A percentile compares a stretch with the other conserved stretches of the same genome.
Conservation (phyloP, 1,284 basidiomycete species). For the Apiotrichum gracile region DNA sequence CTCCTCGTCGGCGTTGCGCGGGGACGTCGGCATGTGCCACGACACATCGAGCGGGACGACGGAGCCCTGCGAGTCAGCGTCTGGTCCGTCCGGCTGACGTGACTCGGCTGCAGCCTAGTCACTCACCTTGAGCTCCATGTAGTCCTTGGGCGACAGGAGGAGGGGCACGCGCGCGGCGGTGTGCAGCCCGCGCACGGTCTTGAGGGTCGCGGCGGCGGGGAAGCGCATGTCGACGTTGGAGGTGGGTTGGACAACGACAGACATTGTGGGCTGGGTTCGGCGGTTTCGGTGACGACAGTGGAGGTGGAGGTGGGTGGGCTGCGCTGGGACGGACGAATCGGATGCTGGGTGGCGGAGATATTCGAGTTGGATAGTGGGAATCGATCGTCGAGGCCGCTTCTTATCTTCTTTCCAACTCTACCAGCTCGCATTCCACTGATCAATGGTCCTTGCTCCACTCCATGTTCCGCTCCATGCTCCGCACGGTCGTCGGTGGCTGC, state of each 20-base stretch:
- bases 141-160: slow-evolving; percentile 33
- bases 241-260: not conserved
- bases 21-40: slow-evolving; percentile 47
- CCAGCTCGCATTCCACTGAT: no score
- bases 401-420: no score
- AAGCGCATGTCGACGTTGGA: not conserved
- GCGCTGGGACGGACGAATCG: no score
- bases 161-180: slow-evolving; percentile 22
- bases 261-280: not conserved
- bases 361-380: no score
- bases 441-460: no score
- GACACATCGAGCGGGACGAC: slow-evolving; percentile 40
- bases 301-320: not conserved
- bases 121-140: slow-evolving; percentile 20
- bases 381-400: no score
- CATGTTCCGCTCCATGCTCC: no score
- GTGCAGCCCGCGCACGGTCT: not conserved
- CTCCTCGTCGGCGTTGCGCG: slow-evolving; percentile 38
- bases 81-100: not conserved
- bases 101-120: no score
- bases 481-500: no score
- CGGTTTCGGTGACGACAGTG: not conserved
- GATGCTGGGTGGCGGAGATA: no score
- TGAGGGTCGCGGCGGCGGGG: not conserved
- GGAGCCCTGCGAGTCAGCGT: not conserved